Conservation (phyloP, 2,329 filamentous ascomycete genomes). For the Neospermospora avenae region DNA sequence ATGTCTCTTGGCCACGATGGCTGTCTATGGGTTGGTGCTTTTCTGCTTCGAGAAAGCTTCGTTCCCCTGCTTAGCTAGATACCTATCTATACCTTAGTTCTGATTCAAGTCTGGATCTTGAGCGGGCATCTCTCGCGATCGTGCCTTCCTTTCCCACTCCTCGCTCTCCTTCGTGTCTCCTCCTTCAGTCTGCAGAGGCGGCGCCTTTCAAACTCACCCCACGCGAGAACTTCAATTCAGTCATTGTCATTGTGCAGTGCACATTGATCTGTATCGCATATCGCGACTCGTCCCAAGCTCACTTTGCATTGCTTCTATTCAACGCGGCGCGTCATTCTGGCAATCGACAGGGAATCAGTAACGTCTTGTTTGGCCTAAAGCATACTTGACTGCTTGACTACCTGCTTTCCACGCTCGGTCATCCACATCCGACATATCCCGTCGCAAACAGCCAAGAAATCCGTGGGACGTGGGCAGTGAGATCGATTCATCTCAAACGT, state of each 20-base stretch:
- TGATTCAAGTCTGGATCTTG: slow-evolving; percentile 2
- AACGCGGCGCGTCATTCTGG: slow-evolving; percentile 11
- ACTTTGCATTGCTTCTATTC: slow-evolving; percentile 6
- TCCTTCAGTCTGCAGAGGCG: neutral
- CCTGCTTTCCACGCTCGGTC: slow-evolving; percentile 23
- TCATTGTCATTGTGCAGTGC: slow-evolving; percentile 3
- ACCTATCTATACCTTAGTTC: neutral
- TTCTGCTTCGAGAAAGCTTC: neutral
- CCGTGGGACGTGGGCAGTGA: slow-evolving; percentile 15
- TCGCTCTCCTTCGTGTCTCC: neutral
- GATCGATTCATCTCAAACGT: slow-evolving; percentile 23
- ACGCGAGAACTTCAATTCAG: neutral
- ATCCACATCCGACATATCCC: slow-evolving; percentile 19
- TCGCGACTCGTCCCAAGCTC: slow-evolving; percentile 6
- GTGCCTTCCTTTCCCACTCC: slow-evolving; percentile 1
- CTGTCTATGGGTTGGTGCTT: neutral
- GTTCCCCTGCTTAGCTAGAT: neutral
- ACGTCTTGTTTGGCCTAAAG: slow-evolving; percentile 5
- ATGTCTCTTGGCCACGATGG: neutral
- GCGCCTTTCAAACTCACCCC: slow-evolving; percentile 1
- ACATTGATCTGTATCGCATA: slow-evolving; percentile 14
- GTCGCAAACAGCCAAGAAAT: slow-evolving; percentile 20
- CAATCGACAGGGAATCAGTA: neutral
- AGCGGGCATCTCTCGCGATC: neutral
- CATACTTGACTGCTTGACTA: slow-evolving; percentile 11